Base-by-base conservation (phyloP, 352 stramenopile genomes). In the Phytopythium kandeliae region DNA sequence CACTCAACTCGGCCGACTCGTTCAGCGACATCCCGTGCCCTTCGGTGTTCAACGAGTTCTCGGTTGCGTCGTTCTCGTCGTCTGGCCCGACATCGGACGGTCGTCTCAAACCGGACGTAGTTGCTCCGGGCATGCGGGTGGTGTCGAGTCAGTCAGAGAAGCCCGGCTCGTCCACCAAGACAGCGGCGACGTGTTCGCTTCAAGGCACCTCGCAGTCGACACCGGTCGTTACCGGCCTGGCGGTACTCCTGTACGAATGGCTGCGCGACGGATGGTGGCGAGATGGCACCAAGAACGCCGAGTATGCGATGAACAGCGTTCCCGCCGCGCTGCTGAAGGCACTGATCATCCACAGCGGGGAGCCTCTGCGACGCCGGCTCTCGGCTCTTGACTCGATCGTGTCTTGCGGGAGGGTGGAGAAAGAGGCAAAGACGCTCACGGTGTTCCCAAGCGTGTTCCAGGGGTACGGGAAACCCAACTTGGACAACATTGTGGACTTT, bases 121-220 rank as follows among this genome's bases (percentile, higher is more conserved):
- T 96, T 7, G 85, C 81, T 2, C 88, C 88, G 1, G 88, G 88
- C 15, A 92, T 93, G 71, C 69, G 75, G 22, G 57, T 96, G 12
- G 69, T 74, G 16, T 96, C 85, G 22, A 88, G 83, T 45, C 69
- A 80, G 44, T 91, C 84, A 10, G 63, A 77, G 44, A 56, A 65
- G 11, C 69, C 74, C 11, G 78, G 76, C 10, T 79, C 71, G 17
- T 80, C 70, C 9, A 63, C 48, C 38, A 79, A 86, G 49, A 84
- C 75, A 0, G 62, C 59, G 0, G 64, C 69, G 12, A 85, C 74
- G 21, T 92, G 82, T 34, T 83, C 75, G 13, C 60, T 92, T 12
- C 82, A 92, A 42, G 82, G 82, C 31, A 97, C 90, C 0, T 85
- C 71, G 0, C 92, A 97, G 63, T 71, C 89, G 13, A 90, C 87